Evolutionary conservation across 176 grass and related monocot genomes (phyloP).

Genomic region (Hordeum vulgare): DNA sequence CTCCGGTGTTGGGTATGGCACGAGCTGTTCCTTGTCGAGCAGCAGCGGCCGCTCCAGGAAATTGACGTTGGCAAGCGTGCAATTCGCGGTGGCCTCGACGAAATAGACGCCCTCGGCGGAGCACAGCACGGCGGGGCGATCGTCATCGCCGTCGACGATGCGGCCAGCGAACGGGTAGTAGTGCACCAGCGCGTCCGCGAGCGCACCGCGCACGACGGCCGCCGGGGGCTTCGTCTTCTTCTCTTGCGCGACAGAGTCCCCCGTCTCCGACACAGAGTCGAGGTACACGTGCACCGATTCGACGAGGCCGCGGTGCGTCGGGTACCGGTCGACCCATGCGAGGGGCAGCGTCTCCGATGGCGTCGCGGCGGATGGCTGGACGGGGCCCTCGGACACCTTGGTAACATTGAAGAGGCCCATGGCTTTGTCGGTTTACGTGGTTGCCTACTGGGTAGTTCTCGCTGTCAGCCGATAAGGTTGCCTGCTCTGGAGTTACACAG

Average conservation of each 20-base stretch:
- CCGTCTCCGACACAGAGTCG: neutral
- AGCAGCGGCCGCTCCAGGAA: constrained; percentile 80
- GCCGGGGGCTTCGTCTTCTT: constrained; percentile 17
- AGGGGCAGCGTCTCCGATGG: constrained; percentile 54
- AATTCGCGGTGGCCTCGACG: too few species aligned
- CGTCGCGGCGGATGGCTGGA: constrained; percentile 55
- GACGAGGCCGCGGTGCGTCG: constrained; percentile 93
- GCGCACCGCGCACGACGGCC: constrained; percentile 54
- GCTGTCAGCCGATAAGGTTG: neutral
- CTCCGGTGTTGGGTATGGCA: constrained; percentile 55
- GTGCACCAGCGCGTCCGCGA: constrained; percentile 63
- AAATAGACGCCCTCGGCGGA: too few species aligned
- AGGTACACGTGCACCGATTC: constrained; percentile 76
- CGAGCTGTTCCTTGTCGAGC: constrained; percentile 59
- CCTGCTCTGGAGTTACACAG: neutral
- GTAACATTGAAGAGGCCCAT: constrained; percentile 86
- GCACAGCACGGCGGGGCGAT: too few species aligned
- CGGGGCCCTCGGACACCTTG: constrained; percentile 66
- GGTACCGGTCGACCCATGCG: constrained; percentile 88
- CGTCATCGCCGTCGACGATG: constrained; percentile 52
- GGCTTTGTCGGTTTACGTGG: too few species aligned
- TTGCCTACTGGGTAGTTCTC: neutral
- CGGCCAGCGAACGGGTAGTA: constrained; percentile 84
- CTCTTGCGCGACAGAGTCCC: neutral
- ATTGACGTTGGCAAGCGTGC: too few species aligned